Evolutionary conservation across 192 early-diverging fungal species (phyloP).

Genomic region (Umbelopsis vinacea): DNA sequence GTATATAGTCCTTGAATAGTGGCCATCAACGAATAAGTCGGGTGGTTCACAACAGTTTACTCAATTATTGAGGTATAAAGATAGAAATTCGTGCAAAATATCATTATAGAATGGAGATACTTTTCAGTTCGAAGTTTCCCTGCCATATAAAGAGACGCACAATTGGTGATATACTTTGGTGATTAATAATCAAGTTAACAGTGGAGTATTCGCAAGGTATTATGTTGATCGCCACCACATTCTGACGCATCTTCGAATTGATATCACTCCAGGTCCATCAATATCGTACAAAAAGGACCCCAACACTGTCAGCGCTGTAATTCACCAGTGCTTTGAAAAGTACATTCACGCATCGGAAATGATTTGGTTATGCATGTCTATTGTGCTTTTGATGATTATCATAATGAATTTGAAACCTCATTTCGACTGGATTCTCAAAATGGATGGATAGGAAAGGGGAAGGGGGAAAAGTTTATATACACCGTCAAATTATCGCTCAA

Average conservation of each 20-base stretch:
- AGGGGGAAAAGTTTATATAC: not conserved
- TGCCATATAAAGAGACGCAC: no score
- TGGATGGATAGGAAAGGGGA: not conserved
- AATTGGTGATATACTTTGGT: no score
- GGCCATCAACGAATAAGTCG: not conserved
- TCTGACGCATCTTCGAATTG: no score
- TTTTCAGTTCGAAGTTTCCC: no score
- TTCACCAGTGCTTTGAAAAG: not conserved
- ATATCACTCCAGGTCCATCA: no score
- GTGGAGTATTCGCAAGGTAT: no score
- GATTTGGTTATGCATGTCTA: not conserved
- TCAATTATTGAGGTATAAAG: no score
- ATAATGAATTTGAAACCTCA: not conserved
- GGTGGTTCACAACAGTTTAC: not conserved
- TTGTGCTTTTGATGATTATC: constrained; percentile 8
- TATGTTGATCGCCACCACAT: no score
- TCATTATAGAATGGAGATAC: no score
- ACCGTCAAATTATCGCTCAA: constrained; percentile 7
- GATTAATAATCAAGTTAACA: no score
- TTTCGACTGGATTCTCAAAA: not conserved
- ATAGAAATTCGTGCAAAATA: no score
- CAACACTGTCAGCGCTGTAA: not conserved
- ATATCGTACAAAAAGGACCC: not conserved
- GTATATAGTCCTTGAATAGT: constrained; percentile 74
- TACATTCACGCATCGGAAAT: not conserved